Evolutionary conservation across 495 filamentous ascomycete species (phyloP).

Genomic region (Aspergillus ostianus): DNA sequence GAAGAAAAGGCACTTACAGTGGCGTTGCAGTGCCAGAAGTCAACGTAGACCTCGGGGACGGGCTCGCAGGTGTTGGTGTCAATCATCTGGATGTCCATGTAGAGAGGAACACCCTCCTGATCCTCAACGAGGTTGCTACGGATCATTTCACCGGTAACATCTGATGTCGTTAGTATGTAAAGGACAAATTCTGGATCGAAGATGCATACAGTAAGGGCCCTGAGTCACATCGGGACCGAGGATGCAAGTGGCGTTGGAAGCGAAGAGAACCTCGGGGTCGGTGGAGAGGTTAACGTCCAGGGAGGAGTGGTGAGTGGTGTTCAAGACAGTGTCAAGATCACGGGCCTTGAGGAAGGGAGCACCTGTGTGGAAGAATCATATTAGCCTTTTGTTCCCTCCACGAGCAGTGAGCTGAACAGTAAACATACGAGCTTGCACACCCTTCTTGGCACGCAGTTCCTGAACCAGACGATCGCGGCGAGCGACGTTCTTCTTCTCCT

Average conservation of each 20-base stretch:
- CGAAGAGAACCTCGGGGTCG: conserved; percentile 50
- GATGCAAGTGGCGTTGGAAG: conserved; percentile 53
- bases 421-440: conserved; percentile 25
- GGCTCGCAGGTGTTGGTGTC: conserved; percentile 58
- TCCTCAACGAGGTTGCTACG: conserved; percentile 54
- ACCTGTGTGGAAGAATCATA: conserved; percentile 37
- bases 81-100: conserved; percentile 60
- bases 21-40: conserved; percentile 59
- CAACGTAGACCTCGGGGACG: conserved; percentile 53
- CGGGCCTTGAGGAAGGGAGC: conserved; percentile 22
- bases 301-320: conserved; percentile 15
- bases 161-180: conserved; percentile 9
- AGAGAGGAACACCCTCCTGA: conserved; percentile 54
- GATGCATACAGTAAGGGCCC: conserved; percentile 48
- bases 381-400: too few relatives aligned
- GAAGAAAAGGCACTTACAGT: conserved; percentile 19
- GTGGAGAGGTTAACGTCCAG: conserved; percentile 47
- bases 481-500: conserved; percentile 41
- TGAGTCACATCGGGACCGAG: conserved; percentile 56
- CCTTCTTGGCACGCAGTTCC: conserved; percentile 29
- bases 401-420: conserved; percentile 25
- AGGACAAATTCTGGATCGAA: too few relatives aligned
- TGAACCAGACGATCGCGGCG: conserved; percentile 39
- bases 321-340: conserved; percentile 15
- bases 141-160: conserved; percentile 52